A percentile compares a stretch with the other conserved stretches of the same genome.
These are phyloP conservation scores for Torulaspora microellipsoides DNA, from an alignment of 805 yeast species.

Conservation along the genomic window DNA sequence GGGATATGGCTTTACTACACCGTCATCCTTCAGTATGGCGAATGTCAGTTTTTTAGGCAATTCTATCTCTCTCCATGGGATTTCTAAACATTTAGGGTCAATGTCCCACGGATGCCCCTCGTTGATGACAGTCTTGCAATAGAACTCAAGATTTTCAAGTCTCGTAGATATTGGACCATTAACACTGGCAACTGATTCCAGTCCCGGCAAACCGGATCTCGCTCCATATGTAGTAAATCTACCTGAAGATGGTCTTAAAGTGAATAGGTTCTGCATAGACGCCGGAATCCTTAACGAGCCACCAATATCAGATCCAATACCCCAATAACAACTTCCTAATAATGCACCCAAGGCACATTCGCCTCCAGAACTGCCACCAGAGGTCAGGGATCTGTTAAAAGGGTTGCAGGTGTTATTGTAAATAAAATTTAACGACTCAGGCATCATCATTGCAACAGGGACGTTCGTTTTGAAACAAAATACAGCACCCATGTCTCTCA, in stretches of 20 bases:
- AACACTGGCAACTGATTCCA: conserved; percentile 60
- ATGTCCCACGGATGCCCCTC: conserved; percentile 58
- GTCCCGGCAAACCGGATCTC: conserved; percentile 54
- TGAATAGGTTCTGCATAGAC: conserved; percentile 55
- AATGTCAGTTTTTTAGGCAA: conserved; percentile 43
- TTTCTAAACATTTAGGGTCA: conserved; percentile 35
- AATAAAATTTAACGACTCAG: conserved; percentile 56
- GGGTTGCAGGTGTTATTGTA: conserved; percentile 57
- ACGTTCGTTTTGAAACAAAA: conserved; percentile 60
- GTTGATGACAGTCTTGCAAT: conserved; percentile 60
- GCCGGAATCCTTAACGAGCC: conserved; percentile 67
- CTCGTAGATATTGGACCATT: conserved; percentile 64
- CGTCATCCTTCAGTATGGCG: conserved; percentile 62
- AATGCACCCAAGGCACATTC: conserved; percentile 59
- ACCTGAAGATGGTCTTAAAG: conserved; percentile 56
- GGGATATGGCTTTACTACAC: conserved; percentile 60
- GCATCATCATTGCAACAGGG: conserved; percentile 66
- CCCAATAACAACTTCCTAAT: conserved; percentile 53
- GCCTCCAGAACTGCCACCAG: conserved; percentile 71
- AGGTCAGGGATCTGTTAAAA: conserved; percentile 48
- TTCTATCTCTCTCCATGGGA: conserved; percentile 38
- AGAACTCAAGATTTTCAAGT: conserved; percentile 60
- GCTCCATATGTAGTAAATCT: conserved; percentile 43
- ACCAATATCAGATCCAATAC: conserved; percentile 68
- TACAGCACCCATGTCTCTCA: conserved; percentile 53